phyloP scores from a whole-genome alignment of 2,329 filamentous ascomycete species.

The Cladophialophora carrionii region DNA sequence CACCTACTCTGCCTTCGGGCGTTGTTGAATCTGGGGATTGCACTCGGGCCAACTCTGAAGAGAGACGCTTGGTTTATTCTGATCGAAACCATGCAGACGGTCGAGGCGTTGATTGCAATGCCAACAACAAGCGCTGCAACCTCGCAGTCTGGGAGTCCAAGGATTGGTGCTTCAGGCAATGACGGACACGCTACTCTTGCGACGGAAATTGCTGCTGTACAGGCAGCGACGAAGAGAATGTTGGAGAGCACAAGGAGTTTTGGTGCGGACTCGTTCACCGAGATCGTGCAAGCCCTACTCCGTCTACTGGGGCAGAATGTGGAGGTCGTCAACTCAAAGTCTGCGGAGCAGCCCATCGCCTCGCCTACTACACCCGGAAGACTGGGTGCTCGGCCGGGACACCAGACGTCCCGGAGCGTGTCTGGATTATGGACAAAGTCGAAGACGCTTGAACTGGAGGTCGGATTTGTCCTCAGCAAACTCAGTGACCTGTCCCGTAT shows the following conservation, averaged over 20 bases:
- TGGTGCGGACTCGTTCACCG: constrained; percentile 76
- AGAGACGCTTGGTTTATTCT: constrained; percentile 82
- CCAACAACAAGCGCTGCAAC: constrained; percentile 41
- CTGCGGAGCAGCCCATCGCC: constrained; percentile 5
- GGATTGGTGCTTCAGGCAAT: constrained; percentile 35
- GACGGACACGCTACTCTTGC: constrained; percentile 65
- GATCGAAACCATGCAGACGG: constrained; percentile 87
- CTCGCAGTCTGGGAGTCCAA: constrained; percentile 40
- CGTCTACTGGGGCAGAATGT: constrained; percentile 36
- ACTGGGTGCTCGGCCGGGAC: constrained; percentile 40
- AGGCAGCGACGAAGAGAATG: constrained; percentile 80
- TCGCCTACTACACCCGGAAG: constrained; percentile 49
- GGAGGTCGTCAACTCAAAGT: constrained; percentile 50
- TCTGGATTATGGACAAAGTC: constrained; percentile 48
- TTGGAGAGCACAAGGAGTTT: constrained; percentile 93
- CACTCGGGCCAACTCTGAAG: constrained; percentile 83
- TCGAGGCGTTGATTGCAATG: constrained; percentile 77
- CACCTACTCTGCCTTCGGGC: constrained; percentile 90
- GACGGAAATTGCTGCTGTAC: constrained; percentile 82
- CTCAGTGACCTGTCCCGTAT: constrained; percentile 72
- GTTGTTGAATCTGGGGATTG: constrained; percentile 92
- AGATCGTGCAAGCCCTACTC: constrained; percentile 55
- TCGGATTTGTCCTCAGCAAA: constrained; percentile 67
- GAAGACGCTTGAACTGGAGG: constrained; percentile 50
- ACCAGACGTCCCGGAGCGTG: constrained; percentile 47